Base-by-base conservation (phyloP, 108 stramenopile species). In the Pseudonitzschia pungens region DNA sequence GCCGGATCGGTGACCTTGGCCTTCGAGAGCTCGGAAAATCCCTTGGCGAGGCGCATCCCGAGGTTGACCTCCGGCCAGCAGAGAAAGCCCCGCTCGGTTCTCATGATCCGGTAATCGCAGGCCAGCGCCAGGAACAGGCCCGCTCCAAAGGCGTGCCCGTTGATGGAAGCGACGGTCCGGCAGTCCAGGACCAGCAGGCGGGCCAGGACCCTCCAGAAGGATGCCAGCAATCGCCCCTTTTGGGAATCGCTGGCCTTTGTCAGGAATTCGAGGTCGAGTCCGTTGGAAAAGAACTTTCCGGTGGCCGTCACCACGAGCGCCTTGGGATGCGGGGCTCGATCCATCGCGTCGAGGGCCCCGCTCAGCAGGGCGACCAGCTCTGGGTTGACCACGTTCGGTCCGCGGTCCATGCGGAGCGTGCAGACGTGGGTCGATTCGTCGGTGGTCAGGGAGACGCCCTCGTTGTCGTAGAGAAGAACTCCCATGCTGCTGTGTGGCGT, bases 71-170 rank as follows among this genome's bases (percentile, higher is more conserved):
- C 88, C 20, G 88, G 86, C 78, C 84, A 85, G 43, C 66, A 67
- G 27, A 67, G 16, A 63, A 65, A 86, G 28, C 86, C 86, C 21
- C 84, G 27, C 14, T 87, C 58, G 4, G 82, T 85, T 27, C 84
- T 73, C 86, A 86, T 89, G 54, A 89, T 70, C 32, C 88, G 73
- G 55, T 82, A 82, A 73, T 87, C 86, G 63, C 86, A 86, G 20
- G 86, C 84, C 50, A 89, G 54, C 1, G 84, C 84, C 27, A 89
- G 24, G 64, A 87, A 85, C 41, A 89, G 50, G 29, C 88, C 88
- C 6, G 84, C 86, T 15, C 86, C 88, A 72, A 87, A 85, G 32
- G 78, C 84, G 48, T 89, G 88, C 9, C 88, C 88, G 68, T 89
- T 83, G 52, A 89, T 85, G 0, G 83, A 82, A 3, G 88, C 88